Evolutionary conservation across 2,329 filamentous ascomycete genomes (phyloP), one percentile per base, ranked within the genome.

Genomic region (Neocucurbitaria cava): DNA sequence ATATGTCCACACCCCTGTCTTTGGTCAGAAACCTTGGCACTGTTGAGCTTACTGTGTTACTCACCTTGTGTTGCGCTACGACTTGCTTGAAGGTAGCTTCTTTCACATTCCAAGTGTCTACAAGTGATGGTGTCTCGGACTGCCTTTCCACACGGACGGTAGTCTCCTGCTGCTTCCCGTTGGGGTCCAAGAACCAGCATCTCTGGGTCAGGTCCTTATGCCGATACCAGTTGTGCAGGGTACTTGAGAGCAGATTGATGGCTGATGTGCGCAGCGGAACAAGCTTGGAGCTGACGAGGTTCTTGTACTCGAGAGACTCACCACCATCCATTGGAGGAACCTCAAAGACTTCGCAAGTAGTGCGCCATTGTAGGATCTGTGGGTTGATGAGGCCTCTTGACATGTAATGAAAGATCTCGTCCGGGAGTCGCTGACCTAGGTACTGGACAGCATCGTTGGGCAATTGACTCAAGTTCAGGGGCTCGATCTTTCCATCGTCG

Each of bases 381-480:
- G 92, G 83, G 24, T 91, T 87, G 61, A 98, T 86, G 39, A 97
- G 79, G 30, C 92, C 95, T 46, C 85, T 88, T 54, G 92, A 92
- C 45, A 97, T 82, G 74, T 98, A 98, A 75, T 92, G 90, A 73
- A 94, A 93, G 17, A 98, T 82, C 76, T 99, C 95, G 36, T 92
- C 87, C 0, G 95, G 92, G 5, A 99, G 82, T 55, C 93, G 89
- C 54, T 96, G 86, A n/a, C 92, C 92, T 58, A 97, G 86, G 71
- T 97, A 93, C 69, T 94, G 89, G 71, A 96, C 91, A 62, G 95
- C 88, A 71, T 98, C 93, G 41, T 84, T 85, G 2, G 95, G 93
- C 18, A 92, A 85, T 49, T 86, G 83, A 7, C 91, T 89, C 49
- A 82, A 84, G 65, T 93, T 88, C 66, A 91, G 83, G 15, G 92